These are phyloP conservation scores for Podospora didyma DNA, from an alignment of 495 filamentous ascomycete genomes.

Conservation along the genomic window DNA sequence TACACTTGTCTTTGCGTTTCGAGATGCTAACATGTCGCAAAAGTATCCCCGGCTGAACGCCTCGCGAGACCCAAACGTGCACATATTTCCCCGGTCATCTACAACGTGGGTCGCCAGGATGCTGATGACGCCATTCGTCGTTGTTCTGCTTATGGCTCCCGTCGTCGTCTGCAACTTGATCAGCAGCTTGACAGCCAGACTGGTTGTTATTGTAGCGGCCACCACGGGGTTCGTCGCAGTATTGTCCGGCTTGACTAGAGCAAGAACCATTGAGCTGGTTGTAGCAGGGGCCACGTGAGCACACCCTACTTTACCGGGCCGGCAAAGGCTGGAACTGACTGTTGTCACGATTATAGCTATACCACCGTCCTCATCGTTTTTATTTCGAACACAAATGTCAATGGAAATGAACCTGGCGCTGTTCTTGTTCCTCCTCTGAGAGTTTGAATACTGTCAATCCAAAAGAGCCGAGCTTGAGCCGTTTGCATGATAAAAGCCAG, in stretches of 20 bases:
- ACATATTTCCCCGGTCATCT: not conserved
- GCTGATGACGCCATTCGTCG: not conserved
- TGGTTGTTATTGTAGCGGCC: not conserved
- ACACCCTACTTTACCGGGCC: not conserved
- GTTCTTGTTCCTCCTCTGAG: not conserved
- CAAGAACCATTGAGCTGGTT: constrained; percentile 1
- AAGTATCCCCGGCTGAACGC: not conserved
- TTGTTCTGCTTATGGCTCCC: not conserved
- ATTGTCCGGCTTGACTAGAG: not conserved
- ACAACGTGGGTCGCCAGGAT: not conserved
- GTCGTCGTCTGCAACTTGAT: not conserved
- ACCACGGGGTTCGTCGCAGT: not conserved
- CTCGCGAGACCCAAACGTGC: constrained; percentile 1
- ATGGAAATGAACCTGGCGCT: not conserved
- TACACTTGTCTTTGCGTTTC: not conserved
- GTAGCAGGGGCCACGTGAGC: constrained; percentile 5
- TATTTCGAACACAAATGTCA: not conserved
- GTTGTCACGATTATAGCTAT: not conserved
- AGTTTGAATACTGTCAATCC: too few species aligned
- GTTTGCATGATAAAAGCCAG: too few species aligned
- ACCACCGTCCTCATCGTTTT: constrained; percentile 6
- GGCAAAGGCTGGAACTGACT: not conserved
- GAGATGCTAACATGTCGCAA: not conserved
- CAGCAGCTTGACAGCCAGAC: not conserved
- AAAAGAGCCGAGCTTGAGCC: too few species aligned